These are phyloP conservation scores for Plasmodium cynomolgi DNA, from an alignment of 169 alveolate species.

Conservation along the genomic window DNA sequence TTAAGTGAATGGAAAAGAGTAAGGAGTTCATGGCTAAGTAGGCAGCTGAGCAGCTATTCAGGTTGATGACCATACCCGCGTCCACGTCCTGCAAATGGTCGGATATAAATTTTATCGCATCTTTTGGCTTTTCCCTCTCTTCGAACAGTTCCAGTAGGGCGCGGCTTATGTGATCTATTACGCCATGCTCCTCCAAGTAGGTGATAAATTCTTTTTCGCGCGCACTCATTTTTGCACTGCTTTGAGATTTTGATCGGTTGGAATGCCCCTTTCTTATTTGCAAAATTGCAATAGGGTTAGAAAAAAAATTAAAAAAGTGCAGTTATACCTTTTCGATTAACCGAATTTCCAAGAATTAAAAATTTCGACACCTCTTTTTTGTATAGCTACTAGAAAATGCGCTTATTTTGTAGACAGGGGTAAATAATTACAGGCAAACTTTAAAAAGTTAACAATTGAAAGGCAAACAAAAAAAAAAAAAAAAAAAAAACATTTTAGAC, in stretches of 20 bases:
- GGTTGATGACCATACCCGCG: slow-evolving; percentile 7
- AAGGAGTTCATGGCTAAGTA: background rate
- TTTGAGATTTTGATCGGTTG: too few species aligned
- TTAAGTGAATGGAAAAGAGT: background rate
- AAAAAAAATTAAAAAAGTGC: background rate
- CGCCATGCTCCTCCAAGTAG: slow-evolving; percentile 52
- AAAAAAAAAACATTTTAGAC: slow-evolving; percentile 32
- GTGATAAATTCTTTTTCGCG: slow-evolving; percentile 37
- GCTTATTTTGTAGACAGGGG: background rate
- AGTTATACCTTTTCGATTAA: background rate
- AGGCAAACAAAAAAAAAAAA: slow-evolving; percentile 17
- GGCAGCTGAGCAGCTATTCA: background rate
- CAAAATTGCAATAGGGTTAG: background rate
- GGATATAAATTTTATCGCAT: slow-evolving; percentile 47
- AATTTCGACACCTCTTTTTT: background rate
- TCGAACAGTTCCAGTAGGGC: slow-evolving; percentile 46
- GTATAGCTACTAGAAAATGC: background rate
- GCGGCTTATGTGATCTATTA: slow-evolving; percentile 44
- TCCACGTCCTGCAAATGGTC: slow-evolving; percentile 4
- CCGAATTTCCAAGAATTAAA: background rate
- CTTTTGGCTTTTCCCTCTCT: slow-evolving; percentile 61
- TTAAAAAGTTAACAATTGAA: background rate
- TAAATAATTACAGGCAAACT: slow-evolving; percentile 2
- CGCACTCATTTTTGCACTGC: slow-evolving; percentile 14
- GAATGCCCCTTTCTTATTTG: background rate